Base-by-base conservation (phyloP, 1,284 basidiomycete genomes). In the Anthracocystis walkeri region DNA sequence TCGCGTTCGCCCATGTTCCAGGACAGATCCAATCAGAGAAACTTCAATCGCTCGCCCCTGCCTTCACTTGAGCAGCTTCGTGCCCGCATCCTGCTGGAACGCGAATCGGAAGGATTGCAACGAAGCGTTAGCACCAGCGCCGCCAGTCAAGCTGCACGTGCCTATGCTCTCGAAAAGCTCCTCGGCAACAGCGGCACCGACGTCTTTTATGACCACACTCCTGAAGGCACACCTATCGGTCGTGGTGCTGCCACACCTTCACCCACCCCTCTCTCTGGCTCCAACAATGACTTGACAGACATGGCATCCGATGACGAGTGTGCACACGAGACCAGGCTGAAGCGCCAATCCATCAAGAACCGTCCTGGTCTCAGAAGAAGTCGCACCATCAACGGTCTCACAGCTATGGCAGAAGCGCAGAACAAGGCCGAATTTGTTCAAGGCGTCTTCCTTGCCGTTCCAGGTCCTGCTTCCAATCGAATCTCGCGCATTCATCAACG, bases 121-220 rank as follows among this genome's bases (percentile, higher is more conserved):
- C 57, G 77, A 41, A 81, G 77, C 56, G 78, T 80, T 10, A 80
- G 75, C 53, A 74, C 82, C 7, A 80, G 75, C 44, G 82, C 80
- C 2, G 79, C 82, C 18, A 81, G 79, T 58, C 81, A 79, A 25
- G 82, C 80, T 11, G 82, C 82, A 0, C 75, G 82, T 25, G 80
- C 80, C 18, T 84, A 84, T 58, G 82, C 82, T 4, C 65, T 84
- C 59, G 79, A 84, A 40, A 84, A 84, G 58, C 75, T 84, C 3
- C 66, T 84, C 18, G 82, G 82, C 55, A 73, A 75, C 25, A 77
- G 75, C 40, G 66, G 75, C 35, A 64, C 69, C 42, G 75, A 77
- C 18, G 65, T 73, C 33, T 66, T 73, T 27, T 77, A 63, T 55
- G 75, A 73, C n/a, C 63, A 70, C n/a, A 73, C 75, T 21, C 60